Evolutionary conservation across 495 filamentous ascomycete species (phyloP).

Genomic region (Podospora tetraspora): DNA sequence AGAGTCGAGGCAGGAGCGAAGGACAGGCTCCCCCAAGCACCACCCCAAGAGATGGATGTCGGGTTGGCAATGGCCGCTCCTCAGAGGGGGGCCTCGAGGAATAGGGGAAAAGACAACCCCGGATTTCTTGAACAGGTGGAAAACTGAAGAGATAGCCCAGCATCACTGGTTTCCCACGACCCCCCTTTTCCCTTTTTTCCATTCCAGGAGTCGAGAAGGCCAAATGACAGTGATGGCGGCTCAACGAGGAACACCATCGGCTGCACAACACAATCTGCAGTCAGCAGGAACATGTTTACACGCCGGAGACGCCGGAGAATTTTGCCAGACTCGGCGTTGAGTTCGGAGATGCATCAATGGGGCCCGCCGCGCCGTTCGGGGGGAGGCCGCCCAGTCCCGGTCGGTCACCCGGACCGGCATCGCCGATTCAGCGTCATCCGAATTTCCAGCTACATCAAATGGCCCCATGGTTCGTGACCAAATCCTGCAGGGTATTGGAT

Average conservation of each 20-base stretch:
- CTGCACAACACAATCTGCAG: neutral
- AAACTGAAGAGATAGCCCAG: neutral
- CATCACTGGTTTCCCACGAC: neutral
- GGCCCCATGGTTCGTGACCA: neutral
- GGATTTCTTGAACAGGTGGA: neutral
- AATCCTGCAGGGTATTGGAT: neutral
- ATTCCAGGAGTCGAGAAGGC: neutral
- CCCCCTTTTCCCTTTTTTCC: neutral
- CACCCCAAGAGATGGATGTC: too few relatives aligned
- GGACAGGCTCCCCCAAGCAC: neutral
- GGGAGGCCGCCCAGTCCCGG: neutral
- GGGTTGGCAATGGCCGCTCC: too few relatives aligned
- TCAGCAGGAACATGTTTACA: neutral
- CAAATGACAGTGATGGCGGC: neutral
- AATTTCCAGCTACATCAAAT: neutral
- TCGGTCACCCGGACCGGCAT: neutral
- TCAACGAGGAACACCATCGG: neutral
- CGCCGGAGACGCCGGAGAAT: neutral
- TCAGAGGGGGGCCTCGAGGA: neutral
- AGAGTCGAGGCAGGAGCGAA: neutral
- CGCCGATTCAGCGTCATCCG: neutral
- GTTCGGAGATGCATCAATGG: neutral
- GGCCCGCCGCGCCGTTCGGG: neutral
- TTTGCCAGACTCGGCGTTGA: neutral
- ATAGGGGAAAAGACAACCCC: neutral